Evolutionary conservation across 352 stramenopile species (phyloP), one percentile per base, ranked within the genome.

Genomic region (Phytopythium litorale): DNA sequence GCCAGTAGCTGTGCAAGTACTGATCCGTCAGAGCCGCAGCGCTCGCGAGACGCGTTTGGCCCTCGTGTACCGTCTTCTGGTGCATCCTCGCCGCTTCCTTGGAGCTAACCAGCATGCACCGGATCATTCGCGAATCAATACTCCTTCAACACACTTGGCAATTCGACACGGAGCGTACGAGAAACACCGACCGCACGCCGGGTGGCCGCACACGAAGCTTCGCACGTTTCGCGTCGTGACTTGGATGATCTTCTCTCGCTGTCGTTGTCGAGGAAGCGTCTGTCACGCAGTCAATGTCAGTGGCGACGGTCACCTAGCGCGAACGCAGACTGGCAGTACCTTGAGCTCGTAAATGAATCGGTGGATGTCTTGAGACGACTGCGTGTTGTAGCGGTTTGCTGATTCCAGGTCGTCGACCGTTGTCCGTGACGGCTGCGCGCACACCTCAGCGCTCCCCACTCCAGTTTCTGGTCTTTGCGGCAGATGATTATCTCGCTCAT

Each of bases 271-370:
- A 32, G 80, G 78, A 32, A 88, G 67, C 11, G 76, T 78, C 76
- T 84, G 30, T 18, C 50, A 12, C 4, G 38, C 7, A 38, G 58
- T 46, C 21, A 35, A 60, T 12, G 1, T 46, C 13, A 12, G 13
- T 9, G 23, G 58, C 45, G 7, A 73, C 46, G 32, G 23, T 33
- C 25, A 46, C 15, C 9, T 19, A 51, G 12, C 25, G 32, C 35
- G 16, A 30, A 23, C 35, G 35, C 4, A 30, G 32, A 33, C 21
- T 12, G 25, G 2, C 15, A 18, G 15, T 32, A 78, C 75, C 71
- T 90, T 90, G 1, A 90, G 67, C 49, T 88, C 76, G 54, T 90
- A 90, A 53, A 87, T 76, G n/a, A 86, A 68, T 9, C 64, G 68
- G 60, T 84, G 73, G 8, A 88, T 60, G 59, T 87, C 73, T 56